phyloP scores from a whole-genome alignment of 2,329 filamentous ascomycete genomes.

The Nothophaeocryptopus gaeumannii region DNA sequence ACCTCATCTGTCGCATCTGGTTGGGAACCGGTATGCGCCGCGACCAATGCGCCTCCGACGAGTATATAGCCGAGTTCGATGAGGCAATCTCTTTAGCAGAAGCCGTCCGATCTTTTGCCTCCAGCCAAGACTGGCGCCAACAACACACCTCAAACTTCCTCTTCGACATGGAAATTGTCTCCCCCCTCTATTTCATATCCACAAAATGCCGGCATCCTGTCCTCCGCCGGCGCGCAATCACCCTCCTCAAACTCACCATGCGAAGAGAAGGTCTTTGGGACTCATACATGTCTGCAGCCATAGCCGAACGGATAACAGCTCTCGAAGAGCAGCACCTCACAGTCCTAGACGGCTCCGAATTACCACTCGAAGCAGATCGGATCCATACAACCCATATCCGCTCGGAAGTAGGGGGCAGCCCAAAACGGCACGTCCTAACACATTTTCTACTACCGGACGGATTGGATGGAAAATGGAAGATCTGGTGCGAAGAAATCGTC shows the following conservation, averaged over 20 bases:
- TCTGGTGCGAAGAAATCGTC: not conserved
- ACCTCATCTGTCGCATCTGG: not conserved
- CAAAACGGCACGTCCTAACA: not conserved
- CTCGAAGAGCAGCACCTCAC: not conserved
- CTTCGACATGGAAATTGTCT: conserved; percentile 4
- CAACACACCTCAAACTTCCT: not conserved
- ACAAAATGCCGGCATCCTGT: not conserved
- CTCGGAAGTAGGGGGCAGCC: not conserved
- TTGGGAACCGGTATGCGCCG: not conserved
- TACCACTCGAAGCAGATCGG: not conserved
- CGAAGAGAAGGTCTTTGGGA: conserved; percentile 3
- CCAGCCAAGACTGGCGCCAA: no score
- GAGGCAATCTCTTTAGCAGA: not conserved
- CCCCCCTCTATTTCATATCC: not conserved
- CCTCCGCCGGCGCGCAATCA: not conserved
- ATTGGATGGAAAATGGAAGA: not conserved
- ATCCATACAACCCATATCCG: not conserved
- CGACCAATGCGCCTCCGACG: not conserved
- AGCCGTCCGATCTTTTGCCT: not conserved
- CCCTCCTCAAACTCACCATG: not conserved
- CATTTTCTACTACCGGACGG: not conserved
- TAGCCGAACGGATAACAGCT: not conserved
- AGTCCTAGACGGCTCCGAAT: not conserved
- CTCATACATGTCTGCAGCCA: not conserved
- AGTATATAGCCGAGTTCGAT: not conserved